Evolutionary conservation across 768 basidiomycete species (phyloP), one percentile per base, ranked within the genome.

Genomic region (Leucosporidium yakuticum): DNA sequence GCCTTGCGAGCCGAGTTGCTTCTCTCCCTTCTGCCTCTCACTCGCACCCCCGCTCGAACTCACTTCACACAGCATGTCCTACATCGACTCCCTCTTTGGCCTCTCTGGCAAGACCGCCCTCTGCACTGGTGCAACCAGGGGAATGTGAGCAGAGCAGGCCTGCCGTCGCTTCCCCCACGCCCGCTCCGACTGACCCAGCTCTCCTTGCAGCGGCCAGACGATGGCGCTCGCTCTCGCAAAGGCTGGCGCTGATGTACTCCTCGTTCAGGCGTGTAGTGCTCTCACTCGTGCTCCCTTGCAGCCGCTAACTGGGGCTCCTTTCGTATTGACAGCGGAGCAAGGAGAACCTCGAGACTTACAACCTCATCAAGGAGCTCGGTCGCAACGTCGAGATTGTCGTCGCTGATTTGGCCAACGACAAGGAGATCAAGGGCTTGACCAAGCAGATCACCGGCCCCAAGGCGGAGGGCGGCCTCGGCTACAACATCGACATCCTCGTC

Each of bases 401-500:
- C n/a, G 85, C 84, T 77, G 85, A 88, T 76, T 79, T 88, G 44
- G 78, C 80, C 11, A 81, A 84, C 77, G 77, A 83, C 32, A 79
- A 80, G 36, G 78, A 81, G 19, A 85, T 86, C 71, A 82, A 80
- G 63, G 76, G 77, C 58, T 75, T 88, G 67, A 82, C 85, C 74
- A 78, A 80, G 49, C 77, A 78, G 44, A 84, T 85, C 39, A 81
- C 85, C 19, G 80, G 80, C 2, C 70, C 76, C 25, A 67, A 70
- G 31, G 64, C 34, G 6, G 76, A 76, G 34, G 71, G 62, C 47
- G 75, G 69, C 65, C 80, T 86, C 82, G 83, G 81, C 56, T 81
- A 82, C 68, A 78, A 80, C 58, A 82, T 88, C 62, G 83, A 88
- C 73, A 79, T 87, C 70, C 83, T 88, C 55, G 83, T 88, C 76